phyloP scores from a whole-genome alignment of 257 asterid genomes.

The Oldenlandia corymbosa region DNA sequence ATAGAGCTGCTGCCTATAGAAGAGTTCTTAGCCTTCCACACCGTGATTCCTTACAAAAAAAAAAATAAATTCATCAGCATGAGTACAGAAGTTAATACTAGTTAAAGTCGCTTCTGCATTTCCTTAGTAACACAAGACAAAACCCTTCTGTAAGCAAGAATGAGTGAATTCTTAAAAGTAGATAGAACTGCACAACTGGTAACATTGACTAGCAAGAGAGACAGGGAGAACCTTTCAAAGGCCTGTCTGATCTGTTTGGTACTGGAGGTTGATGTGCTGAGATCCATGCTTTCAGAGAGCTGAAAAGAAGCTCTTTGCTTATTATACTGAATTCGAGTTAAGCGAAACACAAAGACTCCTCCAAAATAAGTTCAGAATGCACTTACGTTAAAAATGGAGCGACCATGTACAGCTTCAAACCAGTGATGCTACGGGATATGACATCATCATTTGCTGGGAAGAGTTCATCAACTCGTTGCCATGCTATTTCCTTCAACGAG shows the following conservation, averaged over 20 bases:
- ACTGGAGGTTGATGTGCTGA: constrained; percentile 57
- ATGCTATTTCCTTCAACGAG: constrained; percentile 73
- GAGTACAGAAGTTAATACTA: not conserved
- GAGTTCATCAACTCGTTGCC: constrained; percentile 83
- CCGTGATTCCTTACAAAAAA: constrained; percentile 45
- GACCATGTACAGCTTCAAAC: constrained; percentile 87
- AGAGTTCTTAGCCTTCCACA: constrained; percentile 68
- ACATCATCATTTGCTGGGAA: constrained; percentile 61
- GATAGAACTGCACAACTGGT: too few relatives aligned
- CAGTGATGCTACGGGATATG: constrained; percentile 71
- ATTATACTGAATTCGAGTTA: not conserved
- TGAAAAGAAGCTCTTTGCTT: constrained; percentile 23
- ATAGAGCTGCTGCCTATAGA: constrained; percentile 54
- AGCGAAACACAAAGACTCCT: not conserved
- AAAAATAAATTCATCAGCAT: constrained; percentile 5
- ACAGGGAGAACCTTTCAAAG: constrained; percentile 47
- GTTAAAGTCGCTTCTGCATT: not conserved
- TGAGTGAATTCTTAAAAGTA: not conserved
- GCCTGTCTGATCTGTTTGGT: constrained; percentile 54
- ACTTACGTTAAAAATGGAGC: constrained; percentile 79
- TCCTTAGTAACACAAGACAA: too few relatives aligned
- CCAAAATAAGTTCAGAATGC: constrained; percentile 13
- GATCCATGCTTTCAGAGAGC: constrained; percentile 74
- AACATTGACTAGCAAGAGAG: not conserved
- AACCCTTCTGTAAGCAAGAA: not conserved